These are phyloP conservation scores for Diaporthe amygdali DNA, from an alignment of 2,329 filamentous ascomycete species.

Conservation along the genomic window DNA sequence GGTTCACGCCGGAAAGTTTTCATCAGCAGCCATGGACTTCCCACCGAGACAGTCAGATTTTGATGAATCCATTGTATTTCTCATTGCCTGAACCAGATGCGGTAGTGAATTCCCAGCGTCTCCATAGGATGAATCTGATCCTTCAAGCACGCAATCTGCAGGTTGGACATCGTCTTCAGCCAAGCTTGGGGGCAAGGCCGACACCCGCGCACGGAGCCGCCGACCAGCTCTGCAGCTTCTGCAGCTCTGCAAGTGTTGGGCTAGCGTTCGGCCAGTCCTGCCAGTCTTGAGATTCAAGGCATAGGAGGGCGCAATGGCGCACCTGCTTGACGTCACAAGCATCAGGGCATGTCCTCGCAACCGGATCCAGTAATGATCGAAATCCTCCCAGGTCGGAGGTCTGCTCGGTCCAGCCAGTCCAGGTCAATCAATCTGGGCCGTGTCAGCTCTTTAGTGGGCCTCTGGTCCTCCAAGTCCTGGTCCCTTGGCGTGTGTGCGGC, in stretches of 20 bases:
- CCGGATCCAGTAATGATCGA: not conserved
- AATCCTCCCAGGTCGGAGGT: too few relatives aligned
- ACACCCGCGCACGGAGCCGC: conserved; percentile 7
- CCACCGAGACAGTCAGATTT: not conserved
- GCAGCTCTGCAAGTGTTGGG: not conserved
- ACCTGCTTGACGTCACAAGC: not conserved
- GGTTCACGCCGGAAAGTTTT: too few relatives aligned
- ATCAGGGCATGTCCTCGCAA: not conserved
- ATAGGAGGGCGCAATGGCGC: not conserved
- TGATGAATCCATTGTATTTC: not conserved
- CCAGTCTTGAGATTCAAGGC: too few relatives aligned
- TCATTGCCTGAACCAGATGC: not conserved
- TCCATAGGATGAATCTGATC: not conserved
- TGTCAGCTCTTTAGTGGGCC: not conserved
- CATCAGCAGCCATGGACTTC: not conserved
- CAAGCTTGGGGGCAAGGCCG: not conserved
- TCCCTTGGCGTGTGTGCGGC: not conserved
- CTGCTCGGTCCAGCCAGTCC: too few relatives aligned
- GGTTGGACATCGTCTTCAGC: not conserved
- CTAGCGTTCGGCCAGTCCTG: not conserved
- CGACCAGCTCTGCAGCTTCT: not conserved
- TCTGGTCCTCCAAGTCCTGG: not conserved
- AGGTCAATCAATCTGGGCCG: not conserved
- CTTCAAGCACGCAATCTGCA: conserved; percentile 14
- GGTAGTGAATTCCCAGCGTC: not conserved